A percentile compares a stretch with the other conserved stretches of the same genome.
Conservation (phyloP, 2,329 filamentous ascomycete genomes). For the Leptosphaerulina australis region DNA sequence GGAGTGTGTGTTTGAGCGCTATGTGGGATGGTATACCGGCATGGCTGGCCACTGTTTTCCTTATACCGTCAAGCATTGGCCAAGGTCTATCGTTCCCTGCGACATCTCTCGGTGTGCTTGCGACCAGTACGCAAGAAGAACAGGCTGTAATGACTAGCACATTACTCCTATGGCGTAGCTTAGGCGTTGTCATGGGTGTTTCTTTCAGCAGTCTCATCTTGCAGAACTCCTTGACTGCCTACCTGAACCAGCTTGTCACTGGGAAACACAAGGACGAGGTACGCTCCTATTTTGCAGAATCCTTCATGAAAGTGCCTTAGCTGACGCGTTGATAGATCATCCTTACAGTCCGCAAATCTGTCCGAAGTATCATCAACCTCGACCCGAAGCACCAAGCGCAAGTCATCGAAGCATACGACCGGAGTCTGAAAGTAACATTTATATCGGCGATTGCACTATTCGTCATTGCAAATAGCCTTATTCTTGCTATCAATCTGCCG, state of each 20-base stretch:
- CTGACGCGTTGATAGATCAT: slow-evolving; percentile 47
- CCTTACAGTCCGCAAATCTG: slow-evolving; percentile 57
- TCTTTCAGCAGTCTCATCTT: slow-evolving; percentile 72
- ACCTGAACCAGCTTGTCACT: slow-evolving; percentile 64
- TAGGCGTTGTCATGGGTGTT: slow-evolving; percentile 77
- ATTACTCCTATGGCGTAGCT: slow-evolving; percentile 71
- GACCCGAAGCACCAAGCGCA: slow-evolving; percentile 54
- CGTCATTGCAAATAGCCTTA: slow-evolving; percentile 57
- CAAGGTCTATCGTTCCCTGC: slow-evolving; percentile 53
- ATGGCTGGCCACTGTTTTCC: slow-evolving; percentile 51
- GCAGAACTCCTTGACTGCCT: slow-evolving; percentile 70
- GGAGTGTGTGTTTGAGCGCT: slow-evolving; percentile 42
- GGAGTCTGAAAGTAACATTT: slow-evolving; percentile 51
- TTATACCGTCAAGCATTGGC: slow-evolving; percentile 49
- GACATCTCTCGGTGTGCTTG: slow-evolving; percentile 50
- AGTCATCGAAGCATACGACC: slow-evolving; percentile 51
- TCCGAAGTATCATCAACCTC: slow-evolving; percentile 55
- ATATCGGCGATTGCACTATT: slow-evolving; percentile 53
- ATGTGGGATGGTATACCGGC: slow-evolving; percentile 50
- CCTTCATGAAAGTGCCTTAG: neutral
- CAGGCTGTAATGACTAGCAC: slow-evolving; percentile 66
- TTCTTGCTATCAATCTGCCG: slow-evolving; percentile 62
- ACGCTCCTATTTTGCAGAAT: slow-evolving; percentile 1
- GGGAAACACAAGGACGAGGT: slow-evolving; percentile 63
- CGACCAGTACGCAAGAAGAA: slow-evolving; percentile 52